These are phyloP conservation scores for Calonectria henricotiae DNA, from an alignment of 2,329 filamentous ascomycete species.

Conservation along the genomic window DNA sequence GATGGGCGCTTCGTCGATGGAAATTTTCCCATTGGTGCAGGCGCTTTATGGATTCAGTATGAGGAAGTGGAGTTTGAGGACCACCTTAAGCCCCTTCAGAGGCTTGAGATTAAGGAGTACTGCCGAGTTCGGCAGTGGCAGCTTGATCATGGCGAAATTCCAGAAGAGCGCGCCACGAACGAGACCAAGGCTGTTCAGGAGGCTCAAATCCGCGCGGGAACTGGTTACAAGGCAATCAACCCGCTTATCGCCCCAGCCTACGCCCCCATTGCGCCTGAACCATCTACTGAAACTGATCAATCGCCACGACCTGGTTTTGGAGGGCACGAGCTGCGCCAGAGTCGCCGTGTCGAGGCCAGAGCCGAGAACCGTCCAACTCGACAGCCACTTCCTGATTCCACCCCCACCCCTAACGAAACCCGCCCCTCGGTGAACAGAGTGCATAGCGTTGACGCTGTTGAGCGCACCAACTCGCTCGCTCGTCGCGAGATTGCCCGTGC, in stretches of 20 bases:
- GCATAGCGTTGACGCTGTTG: constrained; percentile 57
- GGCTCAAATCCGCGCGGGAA: constrained; percentile 63
- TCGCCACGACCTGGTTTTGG: constrained; percentile 47
- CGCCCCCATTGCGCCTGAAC: constrained; percentile 43
- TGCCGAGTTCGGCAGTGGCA: constrained; percentile 75
- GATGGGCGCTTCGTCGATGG: constrained; percentile 73
- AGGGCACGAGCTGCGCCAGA: constrained; percentile 63
- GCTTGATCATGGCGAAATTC: constrained; percentile 69
- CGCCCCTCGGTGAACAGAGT: constrained; percentile 44
- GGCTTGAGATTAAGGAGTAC: constrained; percentile 76
- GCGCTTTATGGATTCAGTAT: constrained; percentile 75
- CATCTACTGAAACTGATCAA: constrained; percentile 41
- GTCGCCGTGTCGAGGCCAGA: constrained; percentile 60
- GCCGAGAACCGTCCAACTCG: constrained; percentile 52
- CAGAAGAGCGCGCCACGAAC: constrained; percentile 66
- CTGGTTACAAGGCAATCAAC: constrained; percentile 51
- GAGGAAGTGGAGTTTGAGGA: constrained; percentile 74
- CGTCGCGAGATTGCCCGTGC: constrained; percentile 69
- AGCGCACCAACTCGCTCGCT: constrained; percentile 67
- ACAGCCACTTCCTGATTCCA: constrained; percentile 47
- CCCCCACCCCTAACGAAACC: constrained; percentile 36
- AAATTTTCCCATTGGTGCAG: constrained; percentile 74
- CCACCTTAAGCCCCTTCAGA: constrained; percentile 67
- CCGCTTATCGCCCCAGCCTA: constrained; percentile 49
- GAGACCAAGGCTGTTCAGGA: constrained; percentile 69